These are phyloP conservation scores for Scheffersomyces illinoinensis DNA, from an alignment of 1,139 yeast species.

Conservation along the genomic window DNA sequence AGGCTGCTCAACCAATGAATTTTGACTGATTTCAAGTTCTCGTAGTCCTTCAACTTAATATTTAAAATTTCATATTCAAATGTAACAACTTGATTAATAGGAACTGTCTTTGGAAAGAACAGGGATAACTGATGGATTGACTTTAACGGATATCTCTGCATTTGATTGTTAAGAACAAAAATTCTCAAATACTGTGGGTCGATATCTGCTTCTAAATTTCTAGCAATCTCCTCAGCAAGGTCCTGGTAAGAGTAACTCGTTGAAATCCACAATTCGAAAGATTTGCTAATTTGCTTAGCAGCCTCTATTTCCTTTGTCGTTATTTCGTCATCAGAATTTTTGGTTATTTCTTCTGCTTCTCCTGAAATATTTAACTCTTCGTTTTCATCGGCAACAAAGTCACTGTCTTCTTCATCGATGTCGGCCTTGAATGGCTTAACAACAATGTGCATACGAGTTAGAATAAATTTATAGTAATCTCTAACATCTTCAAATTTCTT, in stretches of 20 bases:
- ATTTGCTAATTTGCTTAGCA: slow-evolving; percentile 20
- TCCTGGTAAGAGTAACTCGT: slow-evolving; percentile 58
- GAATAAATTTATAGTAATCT: slow-evolving; percentile 63
- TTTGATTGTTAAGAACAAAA: slow-evolving; percentile 57
- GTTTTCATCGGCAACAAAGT: slow-evolving; percentile 25
- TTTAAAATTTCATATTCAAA: slow-evolving; percentile 77
- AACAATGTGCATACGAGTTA: slow-evolving; percentile 63
- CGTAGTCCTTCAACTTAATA: slow-evolving; percentile 74
- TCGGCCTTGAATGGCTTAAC: slow-evolving; percentile 50
- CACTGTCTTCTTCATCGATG: slow-evolving; percentile 52
- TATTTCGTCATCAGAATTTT: slow-evolving; percentile 8
- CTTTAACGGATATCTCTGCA: slow-evolving; percentile 52
- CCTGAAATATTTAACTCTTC: slow-evolving; percentile 7
- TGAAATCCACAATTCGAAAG: slow-evolving; percentile 71
- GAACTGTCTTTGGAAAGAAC: slow-evolving; percentile 49
- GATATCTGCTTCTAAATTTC: slow-evolving; percentile 41
- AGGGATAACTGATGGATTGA: slow-evolving; percentile 43
- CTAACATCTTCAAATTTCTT: slow-evolving; percentile 34
- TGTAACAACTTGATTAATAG: slow-evolving; percentile 45
- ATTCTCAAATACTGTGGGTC: slow-evolving; percentile 68
- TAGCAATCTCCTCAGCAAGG: slow-evolving; percentile 61
- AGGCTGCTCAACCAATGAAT: slow-evolving; percentile 65
- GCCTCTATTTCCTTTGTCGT: slow-evolving; percentile 15
- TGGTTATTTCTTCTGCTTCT: slow-evolving; percentile 12
- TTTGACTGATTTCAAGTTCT: slow-evolving; percentile 66